phyloP scores from a whole-genome alignment of 768 basidiomycete species.

The Hemileccinum impolitum region DNA sequence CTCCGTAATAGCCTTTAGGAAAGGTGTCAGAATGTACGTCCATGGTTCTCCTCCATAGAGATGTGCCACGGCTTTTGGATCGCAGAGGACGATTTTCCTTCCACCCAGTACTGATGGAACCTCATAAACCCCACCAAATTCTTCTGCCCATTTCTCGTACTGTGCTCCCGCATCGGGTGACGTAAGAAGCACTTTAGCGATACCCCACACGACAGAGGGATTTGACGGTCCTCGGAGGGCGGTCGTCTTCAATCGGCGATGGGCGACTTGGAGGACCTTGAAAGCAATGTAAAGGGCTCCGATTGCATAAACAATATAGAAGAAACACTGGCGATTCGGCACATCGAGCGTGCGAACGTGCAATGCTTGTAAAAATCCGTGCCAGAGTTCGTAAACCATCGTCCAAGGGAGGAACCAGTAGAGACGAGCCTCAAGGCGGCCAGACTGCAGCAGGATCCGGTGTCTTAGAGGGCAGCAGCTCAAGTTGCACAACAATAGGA shows the following conservation, averaged over 20 bases:
- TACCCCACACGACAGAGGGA: constrained; percentile 18
- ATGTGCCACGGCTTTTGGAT: constrained; percentile 37
- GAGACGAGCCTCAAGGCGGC: too few relatives aligned
- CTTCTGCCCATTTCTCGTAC: constrained; percentile 30
- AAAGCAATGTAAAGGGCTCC: constrained; percentile 8
- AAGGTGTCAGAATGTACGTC: constrained; percentile 27
- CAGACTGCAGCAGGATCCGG: too few relatives aligned
- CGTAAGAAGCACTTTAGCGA: not conserved
- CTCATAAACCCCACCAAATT: too few relatives aligned
- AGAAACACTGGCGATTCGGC: not conserved
- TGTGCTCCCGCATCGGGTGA: constrained; percentile 30
- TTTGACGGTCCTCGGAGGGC: constrained; percentile 19
- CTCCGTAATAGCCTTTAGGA: constrained; percentile 19
- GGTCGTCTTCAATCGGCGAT: constrained; percentile 15
- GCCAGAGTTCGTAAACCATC: not conserved
- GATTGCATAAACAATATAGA: constrained; percentile 2
- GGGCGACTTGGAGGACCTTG: constrained; percentile 2
- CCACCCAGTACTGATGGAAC: constrained; percentile 36
- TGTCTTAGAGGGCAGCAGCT: too few relatives aligned
- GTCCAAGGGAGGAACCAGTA: too few relatives aligned
- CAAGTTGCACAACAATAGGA: too few relatives aligned
- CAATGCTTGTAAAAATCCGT: not conserved
- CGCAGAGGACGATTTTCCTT: constrained; percentile 24
- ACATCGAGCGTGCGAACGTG: not conserved
- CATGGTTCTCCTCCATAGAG: constrained; percentile 49